Percentiles rank a stretch among this genome's conserved stretches.
phyloP scores from a whole-genome alignment of 306 rosid species.

The Datisca glomerata region DNA sequence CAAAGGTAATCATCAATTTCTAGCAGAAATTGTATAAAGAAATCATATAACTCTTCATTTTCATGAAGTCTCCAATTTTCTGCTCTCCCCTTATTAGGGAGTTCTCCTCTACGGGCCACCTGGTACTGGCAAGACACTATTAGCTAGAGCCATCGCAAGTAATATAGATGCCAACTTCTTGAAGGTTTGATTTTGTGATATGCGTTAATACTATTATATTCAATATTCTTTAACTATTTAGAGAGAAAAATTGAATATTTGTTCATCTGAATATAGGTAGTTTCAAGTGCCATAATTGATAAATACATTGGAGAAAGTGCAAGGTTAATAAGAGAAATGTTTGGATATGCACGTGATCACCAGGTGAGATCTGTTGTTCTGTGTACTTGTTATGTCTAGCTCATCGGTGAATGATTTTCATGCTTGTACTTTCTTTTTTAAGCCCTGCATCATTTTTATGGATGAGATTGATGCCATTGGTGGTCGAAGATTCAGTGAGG shows the following conservation, averaged over 20 bases:
- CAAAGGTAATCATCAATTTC: constrained; percentile 85
- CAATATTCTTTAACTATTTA: neutral
- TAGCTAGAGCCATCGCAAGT: constrained; percentile 94
- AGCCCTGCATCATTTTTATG: constrained; percentile 99
- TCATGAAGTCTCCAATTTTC: neutral
- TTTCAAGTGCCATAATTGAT: constrained; percentile 91
- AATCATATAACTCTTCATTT: neutral
- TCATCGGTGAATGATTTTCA: constrained; percentile 4
- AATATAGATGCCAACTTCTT: constrained; percentile 92
- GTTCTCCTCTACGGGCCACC: constrained; percentile 99
- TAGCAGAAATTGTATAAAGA: too few relatives aligned
- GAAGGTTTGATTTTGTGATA: constrained; percentile 37
- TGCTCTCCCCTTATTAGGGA: constrained; percentile 30
- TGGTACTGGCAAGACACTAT: constrained; percentile 91
- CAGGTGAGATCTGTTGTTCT: constrained; percentile 40
- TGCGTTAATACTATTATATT: neutral
- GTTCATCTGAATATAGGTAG: constrained; percentile 43
- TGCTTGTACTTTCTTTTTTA: constrained; percentile 9
- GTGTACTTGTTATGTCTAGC: neutral
- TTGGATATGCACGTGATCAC: constrained; percentile 97
- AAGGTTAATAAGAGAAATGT: constrained; percentile 89
- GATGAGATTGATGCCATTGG: constrained; percentile 99
- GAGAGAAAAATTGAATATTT: neutral
- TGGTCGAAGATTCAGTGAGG: constrained; percentile 94
- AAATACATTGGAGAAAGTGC: constrained; percentile 97